phyloP scores from a whole-genome alignment of 306 rosid genomes.

The Ceratonia siliqua region DNA sequence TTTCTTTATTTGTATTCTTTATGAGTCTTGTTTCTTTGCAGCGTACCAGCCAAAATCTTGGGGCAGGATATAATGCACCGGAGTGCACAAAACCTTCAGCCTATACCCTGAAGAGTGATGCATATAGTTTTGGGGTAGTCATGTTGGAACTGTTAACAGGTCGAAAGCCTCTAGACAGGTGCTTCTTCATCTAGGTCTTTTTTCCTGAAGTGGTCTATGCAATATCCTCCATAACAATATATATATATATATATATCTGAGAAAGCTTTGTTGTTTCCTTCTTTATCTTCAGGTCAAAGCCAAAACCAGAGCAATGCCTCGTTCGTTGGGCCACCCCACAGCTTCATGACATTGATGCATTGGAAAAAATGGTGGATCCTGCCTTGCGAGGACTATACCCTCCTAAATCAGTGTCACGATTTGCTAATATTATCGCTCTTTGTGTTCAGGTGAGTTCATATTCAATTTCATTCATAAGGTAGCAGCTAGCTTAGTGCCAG shows the following conservation, averaged over 20 bases:
- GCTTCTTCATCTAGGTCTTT: background rate
- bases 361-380: conserved; percentile 77
- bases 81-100: conserved; percentile 74
- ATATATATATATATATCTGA: conserved; percentile 16
- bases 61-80: conserved; percentile 86
- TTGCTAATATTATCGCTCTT: conserved; percentile 77
- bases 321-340: conserved; percentile 87
- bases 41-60: conserved; percentile 71
- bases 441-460: conserved; percentile 81
- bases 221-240: no score
- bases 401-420: conserved; percentile 74
- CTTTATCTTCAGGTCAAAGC: conserved; percentile 50
- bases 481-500: no score
- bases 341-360: conserved; percentile 68
- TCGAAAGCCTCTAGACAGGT: conserved; percentile 84
- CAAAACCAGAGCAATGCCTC: conserved; percentile 63
- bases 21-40: conserved; percentile 28
- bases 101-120: conserved; percentile 73
- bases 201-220: background rate
- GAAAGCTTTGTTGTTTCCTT: background rate
- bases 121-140: conserved; percentile 86
- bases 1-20: background rate
- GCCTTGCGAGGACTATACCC: conserved; percentile 88
- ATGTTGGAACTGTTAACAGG: conserved; percentile 91
- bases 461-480: no score